Conservation (phyloP, 1,284 basidiomycete species). For the Fomitiporia mediterranea region DNA sequence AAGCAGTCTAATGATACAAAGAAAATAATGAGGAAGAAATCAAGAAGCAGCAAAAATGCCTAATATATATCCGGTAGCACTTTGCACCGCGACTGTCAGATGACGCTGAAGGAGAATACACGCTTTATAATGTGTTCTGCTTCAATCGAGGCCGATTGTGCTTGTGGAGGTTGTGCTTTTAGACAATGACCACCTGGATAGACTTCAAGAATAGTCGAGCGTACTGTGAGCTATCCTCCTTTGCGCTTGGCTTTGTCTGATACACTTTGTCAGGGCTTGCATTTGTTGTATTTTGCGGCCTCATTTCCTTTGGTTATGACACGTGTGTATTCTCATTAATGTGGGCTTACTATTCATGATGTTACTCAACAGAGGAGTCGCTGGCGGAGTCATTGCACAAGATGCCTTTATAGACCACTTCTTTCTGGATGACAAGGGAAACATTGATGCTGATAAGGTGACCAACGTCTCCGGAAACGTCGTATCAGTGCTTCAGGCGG, state of each 20-base stretch:
- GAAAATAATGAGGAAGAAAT: no score
- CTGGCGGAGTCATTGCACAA: conserved; percentile 63
- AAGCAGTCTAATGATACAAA: no score
- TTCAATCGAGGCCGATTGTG: background rate
- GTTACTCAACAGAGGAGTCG: conserved; percentile 38
- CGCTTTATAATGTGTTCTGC: background rate
- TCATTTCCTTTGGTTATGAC: conserved; percentile 76
- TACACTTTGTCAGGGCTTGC: conserved; percentile 49
- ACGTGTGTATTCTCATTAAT: conserved; percentile 39
- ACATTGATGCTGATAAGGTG: conserved; percentile 31
- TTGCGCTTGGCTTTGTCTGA: background rate
- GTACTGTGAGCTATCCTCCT: conserved; percentile 42
- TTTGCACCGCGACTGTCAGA: background rate
- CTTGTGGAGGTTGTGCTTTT: no score
- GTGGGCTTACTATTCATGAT: no score
- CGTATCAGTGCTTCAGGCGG: conserved; percentile 76
- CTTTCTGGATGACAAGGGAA: conserved; percentile 40
- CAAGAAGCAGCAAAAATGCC: no score
- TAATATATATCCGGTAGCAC: background rate
- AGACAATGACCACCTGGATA: background rate
- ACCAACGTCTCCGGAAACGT: conserved; percentile 57
- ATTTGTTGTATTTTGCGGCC: conserved; percentile 72
- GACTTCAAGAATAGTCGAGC: conserved; percentile 52
- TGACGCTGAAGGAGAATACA: no score
- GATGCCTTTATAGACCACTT: conserved; percentile 60